A percentile compares a stretch with the other conserved stretches of the same genome.
Conservation (phyloP, 305 asterid genomes). For the Ajuga reptans region DNA sequence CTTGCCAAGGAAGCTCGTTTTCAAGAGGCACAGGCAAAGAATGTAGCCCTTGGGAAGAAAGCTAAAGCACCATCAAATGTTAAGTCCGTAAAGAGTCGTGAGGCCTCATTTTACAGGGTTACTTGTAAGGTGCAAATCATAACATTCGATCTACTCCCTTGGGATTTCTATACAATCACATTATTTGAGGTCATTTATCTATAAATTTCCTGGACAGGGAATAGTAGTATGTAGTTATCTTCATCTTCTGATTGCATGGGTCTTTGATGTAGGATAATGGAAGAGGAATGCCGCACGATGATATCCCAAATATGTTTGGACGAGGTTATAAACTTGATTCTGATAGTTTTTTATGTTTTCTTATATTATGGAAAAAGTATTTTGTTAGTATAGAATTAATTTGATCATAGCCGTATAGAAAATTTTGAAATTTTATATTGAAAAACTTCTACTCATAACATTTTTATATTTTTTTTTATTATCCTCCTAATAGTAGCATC, state of each 20-base stretch:
- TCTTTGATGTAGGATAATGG: conserved; percentile 70
- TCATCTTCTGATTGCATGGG: conserved; percentile 22
- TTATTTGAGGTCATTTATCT: not conserved
- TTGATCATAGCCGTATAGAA: not conserved
- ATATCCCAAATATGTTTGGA: conserved; percentile 93
- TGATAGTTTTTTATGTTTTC: not conserved
- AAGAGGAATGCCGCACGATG: conserved; percentile 94
- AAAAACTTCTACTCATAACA: not conserved
- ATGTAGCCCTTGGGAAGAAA: conserved; percentile 77
- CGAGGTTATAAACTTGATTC: conserved; percentile 50
- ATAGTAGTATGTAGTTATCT: not conserved
- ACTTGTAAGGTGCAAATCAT: conserved; percentile 56
- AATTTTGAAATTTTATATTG: not conserved
- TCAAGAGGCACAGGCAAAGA: conserved; percentile 74
- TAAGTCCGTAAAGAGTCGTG: conserved; percentile 64
- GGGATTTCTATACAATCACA: conserved; percentile 1
- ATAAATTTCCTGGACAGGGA: conserved; percentile 11
- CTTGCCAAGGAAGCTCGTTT: conserved; percentile 86
- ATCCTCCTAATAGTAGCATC: conserved; percentile 23
- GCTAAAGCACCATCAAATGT: conserved; percentile 39
- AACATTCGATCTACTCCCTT: conserved; percentile 4
- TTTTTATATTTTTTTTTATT: conserved; percentile 15
- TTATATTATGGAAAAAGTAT: not conserved
- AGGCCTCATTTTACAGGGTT: conserved; percentile 70
- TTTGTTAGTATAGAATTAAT: not conserved